Evolutionary conservation across 306 rosid genomes (phyloP).

Genomic region (Glycine soja): DNA sequence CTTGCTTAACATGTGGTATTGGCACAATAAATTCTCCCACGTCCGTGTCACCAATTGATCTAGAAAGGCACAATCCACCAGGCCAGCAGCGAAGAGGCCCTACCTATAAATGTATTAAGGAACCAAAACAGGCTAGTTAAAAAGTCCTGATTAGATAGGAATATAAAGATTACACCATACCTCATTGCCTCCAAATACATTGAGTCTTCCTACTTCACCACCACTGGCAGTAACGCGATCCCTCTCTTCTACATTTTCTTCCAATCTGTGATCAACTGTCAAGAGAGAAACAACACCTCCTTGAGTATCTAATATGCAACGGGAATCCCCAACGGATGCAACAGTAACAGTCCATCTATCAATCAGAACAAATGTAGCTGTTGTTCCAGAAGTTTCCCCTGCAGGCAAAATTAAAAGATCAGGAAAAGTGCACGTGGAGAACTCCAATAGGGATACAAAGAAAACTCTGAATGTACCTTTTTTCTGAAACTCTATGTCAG

Average conservation of each 20-base stretch:
- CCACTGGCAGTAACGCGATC: slow-evolving; percentile 98
- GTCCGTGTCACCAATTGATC: slow-evolving; percentile 93
- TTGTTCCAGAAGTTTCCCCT: slow-evolving; percentile 96
- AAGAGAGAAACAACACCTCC: slow-evolving; percentile 88
- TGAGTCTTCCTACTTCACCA: slow-evolving; percentile 98
- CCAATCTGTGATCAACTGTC: slow-evolving; percentile 95
- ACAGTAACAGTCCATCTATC: slow-evolving; percentile 92
- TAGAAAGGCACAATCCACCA: slow-evolving; percentile 96
- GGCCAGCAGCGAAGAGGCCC: slow-evolving; percentile 99
- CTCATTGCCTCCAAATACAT: slow-evolving; percentile 87
- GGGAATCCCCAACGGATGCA: slow-evolving; percentile 94
- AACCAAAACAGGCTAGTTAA: slow-evolving; percentile 31
- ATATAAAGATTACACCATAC: slow-evolving; percentile 49
- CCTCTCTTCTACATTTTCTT: slow-evolving; percentile 93
- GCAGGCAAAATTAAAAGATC: slow-evolving; percentile 39
- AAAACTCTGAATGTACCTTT: slow-evolving; percentile 56
- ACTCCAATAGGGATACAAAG: background rate
- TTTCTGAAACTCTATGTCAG: slow-evolving; percentile 93
- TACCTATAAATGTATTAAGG: slow-evolving; percentile 58
- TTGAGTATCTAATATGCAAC: slow-evolving; percentile 90
- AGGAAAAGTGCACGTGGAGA: slow-evolving; percentile 29
- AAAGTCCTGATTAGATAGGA: slow-evolving; percentile 30
- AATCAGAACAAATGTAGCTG: slow-evolving; percentile 86
- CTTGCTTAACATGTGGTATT: slow-evolving; percentile 92
- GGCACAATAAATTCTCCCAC: slow-evolving; percentile 94